Evolutionary conservation across 2,329 filamentous ascomycete species (phyloP).

Genomic region (Hansfordia pulvinata): DNA sequence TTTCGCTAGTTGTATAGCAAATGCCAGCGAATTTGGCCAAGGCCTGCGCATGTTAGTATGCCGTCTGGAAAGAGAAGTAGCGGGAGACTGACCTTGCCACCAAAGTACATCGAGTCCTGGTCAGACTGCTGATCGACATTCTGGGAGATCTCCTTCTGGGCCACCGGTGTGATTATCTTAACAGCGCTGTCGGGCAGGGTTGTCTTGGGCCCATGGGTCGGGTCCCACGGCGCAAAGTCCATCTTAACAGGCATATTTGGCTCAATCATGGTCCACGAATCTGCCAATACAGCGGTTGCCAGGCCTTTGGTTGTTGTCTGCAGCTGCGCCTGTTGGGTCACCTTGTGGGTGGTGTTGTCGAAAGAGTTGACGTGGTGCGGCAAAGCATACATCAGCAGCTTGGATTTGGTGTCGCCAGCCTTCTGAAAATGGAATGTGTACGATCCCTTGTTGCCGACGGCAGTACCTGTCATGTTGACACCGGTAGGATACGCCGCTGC

Average conservation of each 20-base stretch:
- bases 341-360: slow-evolving; percentile 37
- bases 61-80: slow-evolving; percentile 15
- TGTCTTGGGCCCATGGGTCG: slow-evolving; percentile 31
- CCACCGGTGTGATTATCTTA: slow-evolving; percentile 43
- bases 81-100: slow-evolving; percentile 54
- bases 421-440: slow-evolving; percentile 69
- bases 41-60: slow-evolving; percentile 25
- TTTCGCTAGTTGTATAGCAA: slow-evolving; percentile 49
- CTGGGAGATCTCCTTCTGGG: slow-evolving; percentile 61
- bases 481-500: slow-evolving; percentile 61
- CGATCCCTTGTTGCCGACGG: slow-evolving; percentile 42
- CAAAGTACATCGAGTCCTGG: slow-evolving; percentile 82
- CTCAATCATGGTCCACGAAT: slow-evolving; percentile 70
- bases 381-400: slow-evolving; percentile 72
- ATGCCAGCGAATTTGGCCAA: slow-evolving; percentile 65
- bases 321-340: slow-evolving; percentile 43
- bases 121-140: slow-evolving; percentile 62
- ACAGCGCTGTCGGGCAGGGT: slow-evolving; percentile 39
- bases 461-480: slow-evolving; percentile 50
- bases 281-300: slow-evolving; percentile 57
- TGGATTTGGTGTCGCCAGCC: slow-evolving; percentile 43
- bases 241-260: slow-evolving; percentile 57
- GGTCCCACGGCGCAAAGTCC: slow-evolving; percentile 67
- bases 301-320: slow-evolving; percentile 77
- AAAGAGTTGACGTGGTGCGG: slow-evolving; percentile 79